Conservation (phyloP, 2,329 filamentous ascomycete genomes). For the Calonectria pseudoreteaudii region DNA sequence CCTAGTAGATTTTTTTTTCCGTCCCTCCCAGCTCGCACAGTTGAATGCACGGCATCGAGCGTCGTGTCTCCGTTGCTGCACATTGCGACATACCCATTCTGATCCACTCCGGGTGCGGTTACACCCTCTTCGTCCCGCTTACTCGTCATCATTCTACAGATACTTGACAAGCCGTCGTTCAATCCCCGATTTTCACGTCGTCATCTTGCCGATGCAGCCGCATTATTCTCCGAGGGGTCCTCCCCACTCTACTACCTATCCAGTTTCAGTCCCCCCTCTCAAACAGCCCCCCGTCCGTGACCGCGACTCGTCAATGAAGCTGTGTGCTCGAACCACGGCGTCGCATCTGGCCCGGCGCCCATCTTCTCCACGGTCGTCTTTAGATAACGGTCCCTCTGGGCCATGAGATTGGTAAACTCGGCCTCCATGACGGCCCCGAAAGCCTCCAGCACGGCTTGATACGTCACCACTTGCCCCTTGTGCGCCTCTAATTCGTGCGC, state of each 20-base stretch:
- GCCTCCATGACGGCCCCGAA: constrained; percentile 20
- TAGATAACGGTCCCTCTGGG: not conserved
- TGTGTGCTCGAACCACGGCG: not conserved
- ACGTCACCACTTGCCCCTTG: accelerated
- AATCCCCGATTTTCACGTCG: not conserved
- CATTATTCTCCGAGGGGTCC: not conserved
- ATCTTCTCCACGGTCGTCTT: not conserved
- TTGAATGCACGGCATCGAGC: not conserved
- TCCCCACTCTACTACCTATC: not conserved
- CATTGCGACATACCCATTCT: not conserved
- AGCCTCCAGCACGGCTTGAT: not conserved
- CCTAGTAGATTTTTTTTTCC: not conserved
- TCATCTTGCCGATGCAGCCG: not conserved
- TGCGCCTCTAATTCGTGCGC: constrained; percentile 22
- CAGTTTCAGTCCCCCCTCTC: not conserved
- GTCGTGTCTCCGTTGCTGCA: not conserved
- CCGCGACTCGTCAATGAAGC: not conserved
- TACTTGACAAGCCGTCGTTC: not conserved
- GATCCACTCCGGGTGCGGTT: not conserved
- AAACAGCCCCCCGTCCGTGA: not conserved
- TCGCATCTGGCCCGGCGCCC: not conserved
- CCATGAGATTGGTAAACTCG: constrained; percentile 22
- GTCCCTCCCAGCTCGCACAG: not conserved
- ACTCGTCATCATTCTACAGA: not conserved
- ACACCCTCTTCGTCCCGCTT: not conserved